These are phyloP conservation scores for Chrysosporium queenslandicum DNA, from an alignment of 2,329 filamentous ascomycete species.

Conservation along the genomic window DNA sequence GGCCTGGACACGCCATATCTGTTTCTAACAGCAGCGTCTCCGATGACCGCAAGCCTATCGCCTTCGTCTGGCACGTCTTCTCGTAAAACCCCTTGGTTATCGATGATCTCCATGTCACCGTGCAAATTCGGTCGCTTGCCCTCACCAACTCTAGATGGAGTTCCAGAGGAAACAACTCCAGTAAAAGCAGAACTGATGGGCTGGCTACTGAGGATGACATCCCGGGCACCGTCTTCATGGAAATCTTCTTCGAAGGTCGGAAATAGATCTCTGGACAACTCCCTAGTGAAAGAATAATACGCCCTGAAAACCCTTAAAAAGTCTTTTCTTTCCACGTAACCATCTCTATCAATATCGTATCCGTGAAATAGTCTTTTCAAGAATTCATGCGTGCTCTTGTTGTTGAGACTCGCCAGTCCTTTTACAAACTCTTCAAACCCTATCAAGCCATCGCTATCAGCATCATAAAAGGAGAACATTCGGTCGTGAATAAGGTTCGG, in stretches of 20 bases:
- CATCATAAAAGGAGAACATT: conserved; percentile 95
- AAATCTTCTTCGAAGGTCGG: conserved; percentile 68
- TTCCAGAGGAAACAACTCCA: conserved; percentile 55
- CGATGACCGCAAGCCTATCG: conserved; percentile 52
- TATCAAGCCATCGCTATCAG: conserved; percentile 77
- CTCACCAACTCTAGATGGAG: conserved; percentile 51
- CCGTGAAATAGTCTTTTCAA: conserved; percentile 69
- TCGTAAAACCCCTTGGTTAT: conserved; percentile 51
- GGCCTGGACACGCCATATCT: conserved; percentile 27
- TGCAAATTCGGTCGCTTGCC: conserved; percentile 56
- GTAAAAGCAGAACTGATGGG: conserved; percentile 71
- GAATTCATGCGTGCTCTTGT: conserved; percentile 52
- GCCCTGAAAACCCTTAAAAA: conserved; percentile 86
- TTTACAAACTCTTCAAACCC: conserved; percentile 85
- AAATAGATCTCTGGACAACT: conserved; percentile 76
- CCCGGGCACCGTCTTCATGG: conserved; percentile 62
- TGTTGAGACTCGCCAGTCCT: conserved; percentile 59
- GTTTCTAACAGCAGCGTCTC: conserved; percentile 34
- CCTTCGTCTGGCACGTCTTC: conserved; percentile 52
- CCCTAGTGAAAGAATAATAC: conserved; percentile 82
- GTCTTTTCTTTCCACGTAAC: conserved; percentile 73
- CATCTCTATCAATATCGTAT: conserved; percentile 84
- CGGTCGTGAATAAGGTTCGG: conserved; percentile 91
- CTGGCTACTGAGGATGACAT: conserved; percentile 64
- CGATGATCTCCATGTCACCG: conserved; percentile 55